Percentiles rank a stretch among this genome's conserved stretches.
Evolutionary conservation across 306 rosid genomes (phyloP).

Genomic region (Pyrus communis): DNA sequence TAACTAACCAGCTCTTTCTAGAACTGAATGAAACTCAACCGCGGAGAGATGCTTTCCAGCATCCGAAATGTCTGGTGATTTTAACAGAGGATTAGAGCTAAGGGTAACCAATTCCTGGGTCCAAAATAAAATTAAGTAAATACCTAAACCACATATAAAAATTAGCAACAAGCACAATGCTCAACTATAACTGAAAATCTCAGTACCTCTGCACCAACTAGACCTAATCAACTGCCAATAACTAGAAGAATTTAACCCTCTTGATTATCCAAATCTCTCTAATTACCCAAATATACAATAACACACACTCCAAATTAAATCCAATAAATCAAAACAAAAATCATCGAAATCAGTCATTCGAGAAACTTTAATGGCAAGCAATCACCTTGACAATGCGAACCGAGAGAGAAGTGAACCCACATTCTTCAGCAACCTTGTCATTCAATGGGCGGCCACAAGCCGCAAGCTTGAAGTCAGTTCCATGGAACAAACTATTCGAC

Average conservation of each 20-base stretch:
- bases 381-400: slow-evolving; percentile 66
- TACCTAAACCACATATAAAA: not conserved
- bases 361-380: not conserved
- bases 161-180: not conserved
- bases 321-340: not conserved
- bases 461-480: slow-evolving; percentile 90
- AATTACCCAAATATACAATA: not conserved
- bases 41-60: slow-evolving; percentile 90
- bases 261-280: not conserved
- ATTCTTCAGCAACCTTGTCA: slow-evolving; percentile 59
- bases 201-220: not conserved
- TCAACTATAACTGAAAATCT: not conserved
- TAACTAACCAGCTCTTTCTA: slow-evolving; percentile 55
- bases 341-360: not conserved
- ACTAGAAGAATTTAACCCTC: not conserved
- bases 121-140: not conserved
- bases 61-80: slow-evolving; percentile 61
- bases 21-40: slow-evolving; percentile 67
- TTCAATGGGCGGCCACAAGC: slow-evolving; percentile 49
- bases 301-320: not conserved
- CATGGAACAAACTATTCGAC: slow-evolving; percentile 38
- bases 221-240: not conserved
- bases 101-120: slow-evolving; percentile 77
- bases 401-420: slow-evolving; percentile 85
- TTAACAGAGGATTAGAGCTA: slow-evolving; percentile 51